These are phyloP conservation scores for Russula foetens DNA, from an alignment of 768 basidiomycete genomes.

Conservation along the genomic window DNA sequence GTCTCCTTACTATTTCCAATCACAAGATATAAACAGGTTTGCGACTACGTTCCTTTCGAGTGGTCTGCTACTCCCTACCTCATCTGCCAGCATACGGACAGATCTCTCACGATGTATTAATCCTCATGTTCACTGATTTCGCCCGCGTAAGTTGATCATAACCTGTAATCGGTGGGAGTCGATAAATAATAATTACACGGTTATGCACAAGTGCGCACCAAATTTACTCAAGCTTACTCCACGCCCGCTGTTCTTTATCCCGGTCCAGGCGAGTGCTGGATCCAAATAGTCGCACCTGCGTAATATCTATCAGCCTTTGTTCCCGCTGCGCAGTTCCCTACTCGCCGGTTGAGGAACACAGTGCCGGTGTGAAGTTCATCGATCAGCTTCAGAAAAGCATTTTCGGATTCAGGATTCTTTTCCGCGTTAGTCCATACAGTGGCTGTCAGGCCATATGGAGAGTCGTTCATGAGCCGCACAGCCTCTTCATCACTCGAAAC, in stretches of 20 bases:
- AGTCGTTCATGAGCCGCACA: constrained; percentile 90
- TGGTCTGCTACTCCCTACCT: neutral
- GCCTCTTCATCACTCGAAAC: constrained; percentile 85
- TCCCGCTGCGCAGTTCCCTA: neutral
- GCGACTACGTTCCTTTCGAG: neutral
- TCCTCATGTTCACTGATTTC: constrained; percentile 80
- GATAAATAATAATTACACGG: neutral
- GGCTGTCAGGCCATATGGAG: constrained; percentile 88
- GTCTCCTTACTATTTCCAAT: neutral
- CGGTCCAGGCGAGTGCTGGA: constrained; percentile 91
- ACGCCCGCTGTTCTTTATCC: constrained; percentile 87
- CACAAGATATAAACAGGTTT: neutral
- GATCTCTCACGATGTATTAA: constrained; percentile 36
- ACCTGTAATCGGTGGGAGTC: constrained; percentile 36
- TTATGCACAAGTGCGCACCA: constrained; percentile 40
- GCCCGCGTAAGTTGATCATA: constrained; percentile 80
- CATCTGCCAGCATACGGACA: neutral
- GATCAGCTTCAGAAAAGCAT: constrained; percentile 57
- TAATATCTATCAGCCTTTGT: constrained; percentile 8
- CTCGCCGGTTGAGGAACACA: constrained; percentile 81
- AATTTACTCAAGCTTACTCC: constrained; percentile 88
- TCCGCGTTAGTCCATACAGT: constrained; percentile 86
- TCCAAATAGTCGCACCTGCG: constrained; percentile 80
- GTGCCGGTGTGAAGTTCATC: constrained; percentile 82
- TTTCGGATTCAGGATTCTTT: constrained; percentile 50